Evolutionary conservation across 2,329 filamentous ascomycete species (phyloP).

Genomic region (Pseudogymnoascus sp.): DNA sequence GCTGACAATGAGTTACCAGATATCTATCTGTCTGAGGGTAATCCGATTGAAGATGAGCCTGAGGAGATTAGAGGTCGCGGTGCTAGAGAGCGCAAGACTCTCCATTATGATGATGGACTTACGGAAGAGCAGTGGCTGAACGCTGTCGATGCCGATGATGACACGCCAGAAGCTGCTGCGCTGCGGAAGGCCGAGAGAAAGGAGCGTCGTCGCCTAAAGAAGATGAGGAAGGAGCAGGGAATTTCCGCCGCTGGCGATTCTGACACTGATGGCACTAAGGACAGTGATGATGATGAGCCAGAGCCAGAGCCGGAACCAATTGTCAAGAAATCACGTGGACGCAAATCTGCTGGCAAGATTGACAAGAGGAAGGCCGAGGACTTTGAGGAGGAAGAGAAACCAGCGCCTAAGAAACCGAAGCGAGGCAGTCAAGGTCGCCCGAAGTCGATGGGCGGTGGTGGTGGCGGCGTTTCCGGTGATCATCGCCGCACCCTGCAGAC

Average conservation of each 20-base stretch:
- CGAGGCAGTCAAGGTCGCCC: conserved; percentile 67
- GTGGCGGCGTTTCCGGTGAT: conserved; percentile 48
- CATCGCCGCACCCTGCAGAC: conserved; percentile 73
- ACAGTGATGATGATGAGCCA: conserved; percentile 53
- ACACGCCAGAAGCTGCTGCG: conserved; percentile 86
- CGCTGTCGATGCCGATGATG: conserved; percentile 94
- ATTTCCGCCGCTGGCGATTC: conserved; percentile 1
- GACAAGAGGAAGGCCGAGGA: conserved; percentile 81
- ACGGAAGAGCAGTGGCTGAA: conserved; percentile 99
- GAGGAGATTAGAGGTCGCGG: conserved; percentile 79
- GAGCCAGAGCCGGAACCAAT: conserved; percentile 49
- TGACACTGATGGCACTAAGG: conserved; percentile 4
- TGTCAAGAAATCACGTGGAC: conserved; percentile 69
- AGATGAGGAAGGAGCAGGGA: conserved; percentile 23
- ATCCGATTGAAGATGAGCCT: conserved; percentile 70
- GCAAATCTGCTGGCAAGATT: conserved; percentile 64
- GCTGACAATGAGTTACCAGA: conserved; percentile 83
- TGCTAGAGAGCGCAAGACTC: conserved; percentile 87
- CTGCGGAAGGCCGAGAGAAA: conserved; percentile 82
- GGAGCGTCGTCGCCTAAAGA: conserved; percentile 69
- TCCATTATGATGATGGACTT: conserved; percentile 93
- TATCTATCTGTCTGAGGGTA: conserved; percentile 85
- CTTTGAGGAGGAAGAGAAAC: conserved; percentile 68
- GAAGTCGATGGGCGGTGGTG: conserved; percentile 46
- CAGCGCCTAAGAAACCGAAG: conserved; percentile 71